Percentiles rank a stretch among this genome's conserved stretches.
These are phyloP conservation scores for Clitoria ternatea DNA, from an alignment of 306 rosid genomes.

Conservation along the genomic window DNA sequence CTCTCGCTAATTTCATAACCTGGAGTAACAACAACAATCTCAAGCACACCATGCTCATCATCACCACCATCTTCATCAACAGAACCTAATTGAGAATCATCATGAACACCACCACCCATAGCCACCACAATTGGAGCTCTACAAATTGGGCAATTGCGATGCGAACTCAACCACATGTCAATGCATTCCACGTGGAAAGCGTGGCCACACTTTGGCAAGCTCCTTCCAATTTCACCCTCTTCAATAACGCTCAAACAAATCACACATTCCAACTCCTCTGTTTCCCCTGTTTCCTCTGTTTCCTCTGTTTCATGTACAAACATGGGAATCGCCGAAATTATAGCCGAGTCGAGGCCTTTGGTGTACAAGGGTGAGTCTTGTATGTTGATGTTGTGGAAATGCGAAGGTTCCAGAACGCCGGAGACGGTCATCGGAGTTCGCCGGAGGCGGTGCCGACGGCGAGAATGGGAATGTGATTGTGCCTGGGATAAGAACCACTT, in stretches of 20 bases:
- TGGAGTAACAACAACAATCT: conserved; percentile 38
- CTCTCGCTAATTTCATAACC: conserved; percentile 31
- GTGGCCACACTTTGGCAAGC: conserved; percentile 66
- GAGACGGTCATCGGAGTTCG: conserved; percentile 38
- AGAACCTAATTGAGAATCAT: conserved; percentile 17
- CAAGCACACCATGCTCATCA: conserved; percentile 20
- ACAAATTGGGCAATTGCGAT: conserved; percentile 75
- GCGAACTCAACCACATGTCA: conserved; percentile 88
- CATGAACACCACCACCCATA: not conserved
- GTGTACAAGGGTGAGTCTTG: conserved; percentile 33
- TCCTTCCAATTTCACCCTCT: conserved; percentile 64
- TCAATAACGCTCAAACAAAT: conserved; percentile 67
- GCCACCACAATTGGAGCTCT: conserved; percentile 41
- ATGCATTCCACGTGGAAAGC: conserved; percentile 79
- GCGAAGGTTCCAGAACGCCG: conserved; percentile 36
- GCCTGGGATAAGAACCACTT: conserved; percentile 65
- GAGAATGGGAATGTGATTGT: not conserved
- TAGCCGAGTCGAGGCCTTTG: conserved; percentile 61
- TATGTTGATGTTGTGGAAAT: conserved; percentile 35
- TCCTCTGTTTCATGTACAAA: conserved; percentile 32
- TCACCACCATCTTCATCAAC: not conserved
- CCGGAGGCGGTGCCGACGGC: conserved; percentile 32
- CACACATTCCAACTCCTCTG: conserved; percentile 57
- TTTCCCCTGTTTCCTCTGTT: not conserved
- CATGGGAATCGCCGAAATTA: conserved; percentile 55